Evolutionary conservation across 208 protist genomes (phyloP).

Genomic region (Porcisia hertigi): DNA sequence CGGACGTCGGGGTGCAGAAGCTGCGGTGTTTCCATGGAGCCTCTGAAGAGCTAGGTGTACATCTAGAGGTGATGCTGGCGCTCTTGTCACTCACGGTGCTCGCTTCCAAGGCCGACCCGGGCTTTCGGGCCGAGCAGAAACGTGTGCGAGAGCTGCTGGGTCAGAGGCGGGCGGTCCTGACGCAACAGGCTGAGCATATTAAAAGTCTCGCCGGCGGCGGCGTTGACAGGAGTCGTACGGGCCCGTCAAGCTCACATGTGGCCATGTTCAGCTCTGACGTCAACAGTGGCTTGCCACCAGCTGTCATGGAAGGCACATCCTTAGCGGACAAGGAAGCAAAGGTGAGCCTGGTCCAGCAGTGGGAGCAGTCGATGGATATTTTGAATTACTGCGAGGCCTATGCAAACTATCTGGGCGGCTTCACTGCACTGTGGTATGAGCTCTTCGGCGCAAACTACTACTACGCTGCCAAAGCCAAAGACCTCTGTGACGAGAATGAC

Average conservation of each 20-base stretch:
- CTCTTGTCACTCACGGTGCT: constrained; percentile 27
- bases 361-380: constrained; percentile 30
- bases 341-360: constrained; percentile 14
- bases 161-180: constrained; percentile 7
- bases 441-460: constrained; percentile 59
- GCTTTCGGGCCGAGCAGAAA: constrained; percentile 24
- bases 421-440: constrained; percentile 60
- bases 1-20: constrained; percentile 16
- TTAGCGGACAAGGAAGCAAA: constrained; percentile 2
- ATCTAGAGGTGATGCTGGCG: constrained; percentile 20
- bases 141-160: constrained; percentile 15
- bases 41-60: constrained; percentile 1
- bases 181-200: constrained; percentile 18
- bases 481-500: background rate
- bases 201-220: background rate
- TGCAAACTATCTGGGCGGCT: constrained; percentile 48
- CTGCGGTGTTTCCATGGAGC: constrained; percentile 13
- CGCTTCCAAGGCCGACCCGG: constrained; percentile 16
- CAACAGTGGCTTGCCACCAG: constrained; percentile 1
- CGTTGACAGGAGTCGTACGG: background rate
- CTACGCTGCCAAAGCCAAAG: background rate
- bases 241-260: background rate
- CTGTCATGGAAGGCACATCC: background rate
- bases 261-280: background rate
- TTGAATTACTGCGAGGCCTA: constrained; percentile 51